Percentiles rank a stretch among this genome's conserved stretches.
Evolutionary conservation across 352 stramenopile species (phyloP).

Genomic region (Globisporangium spiculum): DNA sequence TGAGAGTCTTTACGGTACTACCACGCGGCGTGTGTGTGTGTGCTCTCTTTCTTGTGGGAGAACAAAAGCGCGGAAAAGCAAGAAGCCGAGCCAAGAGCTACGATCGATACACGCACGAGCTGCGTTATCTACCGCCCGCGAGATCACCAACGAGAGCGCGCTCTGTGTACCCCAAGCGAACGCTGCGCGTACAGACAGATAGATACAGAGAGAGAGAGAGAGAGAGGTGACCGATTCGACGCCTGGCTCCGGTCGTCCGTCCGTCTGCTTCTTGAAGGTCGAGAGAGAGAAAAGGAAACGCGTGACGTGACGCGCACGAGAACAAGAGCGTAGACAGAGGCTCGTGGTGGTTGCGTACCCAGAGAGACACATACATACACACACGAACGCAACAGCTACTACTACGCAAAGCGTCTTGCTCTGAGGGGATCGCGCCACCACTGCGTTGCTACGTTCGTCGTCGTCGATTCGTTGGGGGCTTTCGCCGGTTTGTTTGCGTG

Average conservation of each 20-base stretch:
- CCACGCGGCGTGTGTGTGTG: background rate
- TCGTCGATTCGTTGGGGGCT: slow-evolving; percentile 6
- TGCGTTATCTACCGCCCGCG: background rate
- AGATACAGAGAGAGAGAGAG: background rate
- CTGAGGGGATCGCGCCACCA: background rate
- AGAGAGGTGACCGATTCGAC: background rate
- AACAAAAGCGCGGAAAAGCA: slow-evolving; percentile 15
- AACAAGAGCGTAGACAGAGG: background rate
- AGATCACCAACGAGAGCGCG: background rate
- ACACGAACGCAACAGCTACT: background rate
- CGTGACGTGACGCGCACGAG: background rate
- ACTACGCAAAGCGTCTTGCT: slow-evolving; percentile 1
- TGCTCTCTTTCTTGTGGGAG: slow-evolving; percentile 6
- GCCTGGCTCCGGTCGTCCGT: slow-evolving; percentile 5
- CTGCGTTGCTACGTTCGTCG: background rate
- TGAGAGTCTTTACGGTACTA: background rate
- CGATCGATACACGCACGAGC: background rate
- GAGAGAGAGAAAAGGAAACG: background rate
- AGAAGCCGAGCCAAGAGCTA: background rate
- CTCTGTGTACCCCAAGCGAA: background rate
- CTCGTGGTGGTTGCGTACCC: background rate
- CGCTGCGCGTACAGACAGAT: background rate
- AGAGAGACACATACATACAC: background rate
- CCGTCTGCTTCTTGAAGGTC: slow-evolving; percentile 4
- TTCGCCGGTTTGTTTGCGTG: slow-evolving; percentile 1